Conservation (phyloP, 1,284 basidiomycete genomes). For the Omphalotus olearius region DNA sequence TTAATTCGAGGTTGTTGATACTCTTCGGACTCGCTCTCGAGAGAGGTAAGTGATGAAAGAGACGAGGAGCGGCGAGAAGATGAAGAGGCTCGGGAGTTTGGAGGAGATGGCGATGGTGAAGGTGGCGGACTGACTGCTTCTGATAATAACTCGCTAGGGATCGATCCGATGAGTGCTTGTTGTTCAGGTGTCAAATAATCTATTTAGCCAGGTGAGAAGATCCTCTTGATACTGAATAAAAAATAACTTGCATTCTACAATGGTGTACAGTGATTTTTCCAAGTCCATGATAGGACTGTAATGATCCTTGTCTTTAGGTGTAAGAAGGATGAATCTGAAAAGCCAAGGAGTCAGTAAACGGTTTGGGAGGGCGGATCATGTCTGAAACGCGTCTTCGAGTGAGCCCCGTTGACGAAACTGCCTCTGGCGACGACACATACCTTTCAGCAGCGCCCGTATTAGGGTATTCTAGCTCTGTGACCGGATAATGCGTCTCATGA, state of each 20-base stretch:
- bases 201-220: slow-evolving; percentile 27
- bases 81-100: slow-evolving; percentile 22
- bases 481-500: slow-evolving; percentile 52
- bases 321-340: slow-evolving; percentile 62
- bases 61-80: slow-evolving; percentile 19
- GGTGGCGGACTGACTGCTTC: slow-evolving; percentile 39
- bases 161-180: slow-evolving; percentile 58
- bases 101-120: slow-evolving; percentile 28
- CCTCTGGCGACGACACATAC: slow-evolving; percentile 30
- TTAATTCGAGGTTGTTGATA: slow-evolving; percentile 28
- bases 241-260: slow-evolving; percentile 54
- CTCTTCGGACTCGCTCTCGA: slow-evolving; percentile 3
- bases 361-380: neutral
- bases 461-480: slow-evolving; percentile 67
- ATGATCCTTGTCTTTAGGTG: slow-evolving; percentile 74
- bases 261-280: slow-evolving; percentile 60
- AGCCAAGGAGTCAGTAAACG: slow-evolving; percentile 6
- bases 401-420: slow-evolving; percentile 2
- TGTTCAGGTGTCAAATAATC: slow-evolving; percentile 66
- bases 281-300: slow-evolving; percentile 76
- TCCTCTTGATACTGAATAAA: neutral
- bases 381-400: slow-evolving; percentile 11
- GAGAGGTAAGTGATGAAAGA: slow-evolving; percentile 11
- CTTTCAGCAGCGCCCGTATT: slow-evolving; percentile 60
- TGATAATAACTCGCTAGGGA: slow-evolving; percentile 46